These are phyloP conservation scores for Nemania sp. DNA, from an alignment of 2,329 filamentous ascomycete species.

Conservation along the genomic window DNA sequence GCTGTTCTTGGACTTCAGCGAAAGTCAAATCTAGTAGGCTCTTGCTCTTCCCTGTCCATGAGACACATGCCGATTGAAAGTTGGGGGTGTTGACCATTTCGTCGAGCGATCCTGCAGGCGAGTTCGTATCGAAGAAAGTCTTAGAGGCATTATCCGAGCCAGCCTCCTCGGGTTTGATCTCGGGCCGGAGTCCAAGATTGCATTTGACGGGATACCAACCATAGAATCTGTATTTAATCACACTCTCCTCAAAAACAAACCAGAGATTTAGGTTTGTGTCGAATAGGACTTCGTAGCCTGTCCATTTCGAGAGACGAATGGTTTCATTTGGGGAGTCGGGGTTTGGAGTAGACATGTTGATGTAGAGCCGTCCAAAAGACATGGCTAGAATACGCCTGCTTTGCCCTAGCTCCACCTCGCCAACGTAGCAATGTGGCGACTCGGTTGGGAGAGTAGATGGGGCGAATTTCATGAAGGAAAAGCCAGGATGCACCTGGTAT, in stretches of 20 bases:
- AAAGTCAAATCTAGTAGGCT: too few relatives aligned
- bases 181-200: neutral
- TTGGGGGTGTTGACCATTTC: too few relatives aligned
- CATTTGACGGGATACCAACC: neutral
- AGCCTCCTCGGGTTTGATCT: too few relatives aligned
- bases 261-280: neutral
- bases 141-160: too few relatives aligned
- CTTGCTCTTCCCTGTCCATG: too few relatives aligned
- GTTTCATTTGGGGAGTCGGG: neutral
- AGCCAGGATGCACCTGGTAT: neutral
- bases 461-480: neutral
- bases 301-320: neutral
- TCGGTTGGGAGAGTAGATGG: neutral
- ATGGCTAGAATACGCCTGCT: neutral
- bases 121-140: too few relatives aligned
- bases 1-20: too few relatives aligned
- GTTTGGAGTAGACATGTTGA: neutral
- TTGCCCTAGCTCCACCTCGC: too few relatives aligned
- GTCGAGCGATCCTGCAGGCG: too few relatives aligned
- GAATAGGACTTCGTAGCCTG: neutral
- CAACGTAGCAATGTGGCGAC: too few relatives aligned
- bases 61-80: too few relatives aligned
- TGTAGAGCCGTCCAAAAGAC: neutral
- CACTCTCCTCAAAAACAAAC: neutral
- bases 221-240: neutral